These are phyloP conservation scores for Aspergillus hortae DNA, from an alignment of 2,329 filamentous ascomycete genomes.

Conservation along the genomic window DNA sequence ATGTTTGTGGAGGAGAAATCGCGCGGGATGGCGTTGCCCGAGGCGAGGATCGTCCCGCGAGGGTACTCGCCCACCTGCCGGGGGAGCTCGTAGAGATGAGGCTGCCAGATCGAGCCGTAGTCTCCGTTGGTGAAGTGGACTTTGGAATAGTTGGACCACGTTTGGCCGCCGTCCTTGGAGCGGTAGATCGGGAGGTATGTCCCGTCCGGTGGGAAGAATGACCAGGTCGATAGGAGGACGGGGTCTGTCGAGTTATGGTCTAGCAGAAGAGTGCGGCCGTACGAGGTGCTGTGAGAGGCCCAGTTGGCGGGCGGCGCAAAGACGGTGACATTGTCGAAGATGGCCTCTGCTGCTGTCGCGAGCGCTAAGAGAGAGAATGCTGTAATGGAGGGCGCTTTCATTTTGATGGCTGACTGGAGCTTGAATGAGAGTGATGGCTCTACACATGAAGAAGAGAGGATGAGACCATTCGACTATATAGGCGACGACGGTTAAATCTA, in stretches of 20 bases:
- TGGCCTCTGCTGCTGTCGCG: not conserved
- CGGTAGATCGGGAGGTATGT: slow-evolving; percentile 6
- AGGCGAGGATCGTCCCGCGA: slow-evolving; percentile 59
- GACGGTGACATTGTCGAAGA: not conserved
- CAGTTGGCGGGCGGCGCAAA: not conserved
- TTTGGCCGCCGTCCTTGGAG: slow-evolving; percentile 46
- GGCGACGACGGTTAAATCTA: not conserved
- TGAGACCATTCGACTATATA: not conserved
- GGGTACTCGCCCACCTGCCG: slow-evolving; percentile 53
- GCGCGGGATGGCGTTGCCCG: slow-evolving; percentile 42
- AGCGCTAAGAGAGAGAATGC: not conserved
- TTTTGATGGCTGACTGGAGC: not conserved
- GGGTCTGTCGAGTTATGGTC: not conserved
- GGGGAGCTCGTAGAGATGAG: slow-evolving; percentile 60
- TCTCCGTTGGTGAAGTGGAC: slow-evolving; percentile 60
- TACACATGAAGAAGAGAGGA: not conserved
- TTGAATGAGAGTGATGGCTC: not conserved
- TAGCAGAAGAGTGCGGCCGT: not conserved
- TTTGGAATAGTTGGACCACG: slow-evolving; percentile 59
- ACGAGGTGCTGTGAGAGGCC: not conserved
- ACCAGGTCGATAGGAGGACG: not conserved
- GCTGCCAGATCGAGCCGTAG: slow-evolving; percentile 65
- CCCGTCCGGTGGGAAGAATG: not conserved
- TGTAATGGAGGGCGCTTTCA: not conserved
- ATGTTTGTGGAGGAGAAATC: slow-evolving; percentile 50